phyloP scores from a whole-genome alignment of 2,329 filamentous ascomycete genomes.

The Hirsutella thompsonii region DNA sequence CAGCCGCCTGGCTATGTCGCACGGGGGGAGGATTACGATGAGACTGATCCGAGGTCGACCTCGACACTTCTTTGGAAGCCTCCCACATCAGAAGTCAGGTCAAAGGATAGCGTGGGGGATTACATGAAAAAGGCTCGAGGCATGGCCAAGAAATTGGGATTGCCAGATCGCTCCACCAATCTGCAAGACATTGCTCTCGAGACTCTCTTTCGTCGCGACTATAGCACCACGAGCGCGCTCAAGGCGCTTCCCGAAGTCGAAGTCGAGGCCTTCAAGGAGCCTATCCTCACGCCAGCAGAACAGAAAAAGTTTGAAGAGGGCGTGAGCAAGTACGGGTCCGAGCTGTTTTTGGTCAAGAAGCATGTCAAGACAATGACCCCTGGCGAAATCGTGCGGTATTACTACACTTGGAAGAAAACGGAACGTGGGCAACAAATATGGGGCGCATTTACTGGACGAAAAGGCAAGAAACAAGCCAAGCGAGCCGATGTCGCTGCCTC shows the following conservation, averaged over 20 bases:
- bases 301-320: conserved; percentile 86
- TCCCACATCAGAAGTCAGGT: conserved; percentile 38
- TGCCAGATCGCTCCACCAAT: conserved; percentile 70
- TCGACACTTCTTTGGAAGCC: conserved; percentile 70
- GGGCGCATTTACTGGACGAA: conserved; percentile 77
- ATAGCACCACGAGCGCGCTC: conserved; percentile 58
- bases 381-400: conserved; percentile 76
- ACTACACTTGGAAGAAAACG: conserved; percentile 98
- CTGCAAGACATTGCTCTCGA: conserved; percentile 74
- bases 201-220: conserved; percentile 58
- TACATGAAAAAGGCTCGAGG: conserved; percentile 62
- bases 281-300: conserved; percentile 64
- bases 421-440: conserved; percentile 75
- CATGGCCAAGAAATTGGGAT: conserved; percentile 52
- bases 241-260: conserved; percentile 56
- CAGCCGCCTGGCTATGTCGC: conserved; percentile 76
- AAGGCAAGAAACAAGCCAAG: conserved; percentile 78
- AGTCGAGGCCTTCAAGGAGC: conserved; percentile 68
- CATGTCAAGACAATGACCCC: conserved; percentile 76
- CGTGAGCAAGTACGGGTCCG: conserved; percentile 80
- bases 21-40: conserved; percentile 64
- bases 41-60: conserved; percentile 63
- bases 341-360: conserved; percentile 69
- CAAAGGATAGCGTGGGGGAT: conserved; percentile 51
- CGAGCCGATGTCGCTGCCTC: conserved; percentile 56